Evolutionary conservation across 2,329 filamentous ascomycete genomes (phyloP).

Genomic region (Aspergillus novoparasiticus): DNA sequence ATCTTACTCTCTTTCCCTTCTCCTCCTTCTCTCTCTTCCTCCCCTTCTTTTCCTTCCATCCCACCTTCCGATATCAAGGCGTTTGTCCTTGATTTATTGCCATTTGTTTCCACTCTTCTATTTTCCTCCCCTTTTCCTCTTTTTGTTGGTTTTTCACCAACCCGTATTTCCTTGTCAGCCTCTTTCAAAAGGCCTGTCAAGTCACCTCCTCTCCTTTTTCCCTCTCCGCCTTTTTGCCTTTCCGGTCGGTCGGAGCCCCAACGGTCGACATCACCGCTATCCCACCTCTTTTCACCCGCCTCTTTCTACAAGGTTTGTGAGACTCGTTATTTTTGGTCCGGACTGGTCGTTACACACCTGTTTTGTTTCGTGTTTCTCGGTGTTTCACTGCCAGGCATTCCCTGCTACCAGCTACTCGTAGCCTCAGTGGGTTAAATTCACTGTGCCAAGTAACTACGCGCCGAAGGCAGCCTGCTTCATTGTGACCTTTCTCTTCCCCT

Average conservation of each 20-base stretch:
- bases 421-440: constrained; percentile 14
- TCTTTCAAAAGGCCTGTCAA: constrained; percentile 15
- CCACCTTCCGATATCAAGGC: constrained; percentile 25
- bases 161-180: constrained; percentile 1
- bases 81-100: constrained; percentile 20
- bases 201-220: constrained; percentile 20
- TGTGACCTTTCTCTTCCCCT: constrained; percentile 10
- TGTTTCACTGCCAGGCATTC: constrained; percentile 3
- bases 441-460: constrained; percentile 20
- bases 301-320: constrained; percentile 19
- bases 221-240: constrained; percentile 26
- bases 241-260: constrained; percentile 20
- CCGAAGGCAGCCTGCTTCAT: constrained; percentile 14
- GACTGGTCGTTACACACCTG: background rate
- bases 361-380: constrained; percentile 4
- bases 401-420: constrained; percentile 8
- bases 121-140: constrained; percentile 3
- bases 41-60: constrained; percentile 18
- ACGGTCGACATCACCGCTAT: constrained; percentile 27
- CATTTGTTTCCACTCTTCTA: constrained; percentile 12
- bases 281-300: constrained; percentile 15
- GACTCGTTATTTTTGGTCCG: constrained; percentile 4
- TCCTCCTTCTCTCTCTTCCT: constrained; percentile 14
- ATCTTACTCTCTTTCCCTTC: constrained; percentile 17
- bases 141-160: background rate